Conservation (phyloP, 1,284 basidiomycete genomes). For the Ceratobasidium sp. region DNA sequence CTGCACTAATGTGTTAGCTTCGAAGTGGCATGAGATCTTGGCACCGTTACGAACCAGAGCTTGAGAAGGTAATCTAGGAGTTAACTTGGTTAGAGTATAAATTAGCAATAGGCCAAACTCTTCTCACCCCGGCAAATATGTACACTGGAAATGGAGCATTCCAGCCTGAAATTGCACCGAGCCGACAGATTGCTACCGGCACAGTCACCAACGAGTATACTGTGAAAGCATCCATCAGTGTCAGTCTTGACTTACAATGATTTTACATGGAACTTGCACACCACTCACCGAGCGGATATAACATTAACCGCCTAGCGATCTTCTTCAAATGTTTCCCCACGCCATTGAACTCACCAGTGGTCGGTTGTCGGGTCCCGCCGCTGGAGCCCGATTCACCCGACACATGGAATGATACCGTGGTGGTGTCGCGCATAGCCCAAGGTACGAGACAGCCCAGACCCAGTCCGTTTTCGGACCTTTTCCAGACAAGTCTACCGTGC, state of each 20-base stretch:
- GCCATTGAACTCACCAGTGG: slow-evolving; percentile 5
- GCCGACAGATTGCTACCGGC: slow-evolving; percentile 22
- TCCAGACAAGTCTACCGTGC: slow-evolving; percentile 21
- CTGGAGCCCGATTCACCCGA: slow-evolving; percentile 10
- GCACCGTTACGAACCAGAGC: slow-evolving; percentile 7
- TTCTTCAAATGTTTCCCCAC: slow-evolving; percentile 35
- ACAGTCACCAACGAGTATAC: slow-evolving; percentile 34
- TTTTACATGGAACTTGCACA: background rate
- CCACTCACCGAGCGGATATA: slow-evolving; percentile 29
- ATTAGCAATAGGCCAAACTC: too few relatives aligned
- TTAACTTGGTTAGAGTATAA: too few relatives aligned
- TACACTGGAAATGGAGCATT: slow-evolving; percentile 5
- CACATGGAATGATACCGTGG: background rate
- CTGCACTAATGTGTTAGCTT: background rate
- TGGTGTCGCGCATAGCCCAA: background rate
- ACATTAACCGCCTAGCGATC: slow-evolving; percentile 13
- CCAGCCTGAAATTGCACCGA: slow-evolving; percentile 31
- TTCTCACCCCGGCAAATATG: slow-evolving; percentile 28
- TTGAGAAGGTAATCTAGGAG: slow-evolving; percentile 18
- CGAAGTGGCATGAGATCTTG: background rate
- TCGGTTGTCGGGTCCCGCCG: background rate
- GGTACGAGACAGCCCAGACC: slow-evolving; percentile 16
- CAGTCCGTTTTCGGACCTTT: background rate
- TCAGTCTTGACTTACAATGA: background rate
- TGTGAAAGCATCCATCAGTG: background rate